These are phyloP conservation scores for Tylopilus sp. DNA, from an alignment of 768 basidiomycete genomes.

Conservation along the genomic window DNA sequence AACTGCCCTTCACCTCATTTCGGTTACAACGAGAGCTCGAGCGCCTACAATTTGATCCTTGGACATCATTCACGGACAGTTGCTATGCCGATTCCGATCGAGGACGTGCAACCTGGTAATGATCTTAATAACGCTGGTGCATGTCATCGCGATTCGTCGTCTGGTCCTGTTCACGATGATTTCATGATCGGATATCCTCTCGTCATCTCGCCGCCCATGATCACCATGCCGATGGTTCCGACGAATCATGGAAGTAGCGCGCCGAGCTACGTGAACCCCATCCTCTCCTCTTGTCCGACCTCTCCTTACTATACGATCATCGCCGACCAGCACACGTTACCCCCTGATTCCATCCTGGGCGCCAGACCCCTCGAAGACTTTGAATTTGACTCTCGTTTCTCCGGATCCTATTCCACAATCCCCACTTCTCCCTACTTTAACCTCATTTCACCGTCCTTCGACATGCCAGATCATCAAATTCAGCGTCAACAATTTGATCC, in stretches of 20 bases:
- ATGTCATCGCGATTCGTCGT: not conserved
- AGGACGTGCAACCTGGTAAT: not conserved
- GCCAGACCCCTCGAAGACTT: not conserved
- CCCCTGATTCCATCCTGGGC: not conserved
- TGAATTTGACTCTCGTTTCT: not conserved
- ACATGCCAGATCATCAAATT: not conserved
- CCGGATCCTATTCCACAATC: no score
- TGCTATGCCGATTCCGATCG: constrained; percentile 1
- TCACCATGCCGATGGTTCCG: constrained; percentile 7
- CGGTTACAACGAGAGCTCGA: not conserved
- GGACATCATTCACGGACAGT: not conserved
- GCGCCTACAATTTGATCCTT: not conserved
- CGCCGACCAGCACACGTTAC: not conserved
- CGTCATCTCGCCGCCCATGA: not conserved
- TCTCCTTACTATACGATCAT: not conserved
- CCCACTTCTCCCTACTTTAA: no score
- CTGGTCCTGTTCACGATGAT: not conserved
- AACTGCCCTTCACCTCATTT: not conserved
- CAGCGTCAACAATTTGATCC: not conserved
- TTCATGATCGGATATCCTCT: not conserved
- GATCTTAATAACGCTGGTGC: constrained; percentile 2
- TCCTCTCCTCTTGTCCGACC: not conserved
- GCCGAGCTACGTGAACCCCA: not conserved
- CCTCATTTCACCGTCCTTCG: not conserved
- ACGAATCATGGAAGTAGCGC: not conserved